phyloP scores from a whole-genome alignment of 2,329 filamentous ascomycete species.

The Fusarium sp. region DNA sequence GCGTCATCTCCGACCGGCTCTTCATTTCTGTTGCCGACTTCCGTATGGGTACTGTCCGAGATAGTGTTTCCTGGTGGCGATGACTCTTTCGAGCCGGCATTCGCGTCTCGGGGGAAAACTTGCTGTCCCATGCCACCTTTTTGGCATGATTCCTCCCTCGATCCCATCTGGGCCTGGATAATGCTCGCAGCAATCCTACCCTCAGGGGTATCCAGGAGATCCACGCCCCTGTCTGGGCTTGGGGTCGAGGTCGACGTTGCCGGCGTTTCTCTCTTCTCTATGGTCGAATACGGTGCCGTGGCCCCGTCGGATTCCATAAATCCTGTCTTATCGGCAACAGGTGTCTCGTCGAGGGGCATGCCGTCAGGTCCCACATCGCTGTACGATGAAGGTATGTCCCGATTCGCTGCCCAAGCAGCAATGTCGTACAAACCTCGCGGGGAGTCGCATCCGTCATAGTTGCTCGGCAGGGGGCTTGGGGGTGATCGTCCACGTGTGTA shows the following conservation, averaged over 20 bases:
- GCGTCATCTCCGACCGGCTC: background rate
- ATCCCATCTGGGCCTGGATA: background rate
- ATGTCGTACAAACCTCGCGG: constrained; percentile 44
- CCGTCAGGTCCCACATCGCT: constrained; percentile 49
- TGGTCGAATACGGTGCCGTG: constrained; percentile 12
- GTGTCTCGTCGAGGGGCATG: constrained; percentile 35
- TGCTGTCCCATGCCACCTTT: background rate
- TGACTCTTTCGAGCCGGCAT: background rate
- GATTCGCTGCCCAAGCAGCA: constrained; percentile 54
- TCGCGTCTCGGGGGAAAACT: background rate
- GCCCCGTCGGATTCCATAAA: constrained; percentile 25
- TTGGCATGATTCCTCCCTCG: background rate
- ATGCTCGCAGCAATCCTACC: background rate
- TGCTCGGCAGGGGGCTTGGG: constrained; percentile 62
- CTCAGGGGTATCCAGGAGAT: background rate
- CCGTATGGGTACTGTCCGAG: constrained; percentile 11
- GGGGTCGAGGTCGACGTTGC: constrained; percentile 30
- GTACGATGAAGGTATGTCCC: constrained; percentile 54
- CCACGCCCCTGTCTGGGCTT: constrained; percentile 16
- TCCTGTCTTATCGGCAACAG: constrained; percentile 28
- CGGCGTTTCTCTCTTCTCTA: constrained; percentile 31
- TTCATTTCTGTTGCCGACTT: constrained; percentile 5
- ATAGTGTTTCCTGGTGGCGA: constrained; percentile 5
- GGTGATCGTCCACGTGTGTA: constrained; percentile 66
- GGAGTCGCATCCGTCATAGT: constrained; percentile 53